These are phyloP conservation scores for Apostasia ramifera DNA, from an alignment of 106 monocot species.

Conservation along the genomic window DNA sequence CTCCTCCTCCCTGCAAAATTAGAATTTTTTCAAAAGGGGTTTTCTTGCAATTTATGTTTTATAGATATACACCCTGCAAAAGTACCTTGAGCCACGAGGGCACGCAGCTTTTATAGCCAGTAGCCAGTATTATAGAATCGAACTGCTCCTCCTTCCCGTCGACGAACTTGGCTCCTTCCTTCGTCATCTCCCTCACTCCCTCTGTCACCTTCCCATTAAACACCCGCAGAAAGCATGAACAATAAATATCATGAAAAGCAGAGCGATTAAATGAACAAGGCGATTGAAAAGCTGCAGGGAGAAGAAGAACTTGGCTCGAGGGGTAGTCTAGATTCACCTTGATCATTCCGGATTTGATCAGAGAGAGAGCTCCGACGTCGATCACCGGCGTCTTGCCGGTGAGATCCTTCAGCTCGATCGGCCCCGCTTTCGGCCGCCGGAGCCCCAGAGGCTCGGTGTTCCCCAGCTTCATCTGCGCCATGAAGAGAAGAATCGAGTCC, in stretches of 20 bases:
- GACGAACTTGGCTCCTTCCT: slow-evolving; percentile 56
- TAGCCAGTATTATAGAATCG: slow-evolving; percentile 80
- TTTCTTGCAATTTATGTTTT: background rate
- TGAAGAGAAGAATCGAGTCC: slow-evolving; percentile 55
- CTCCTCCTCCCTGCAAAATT: slow-evolving; percentile 7
- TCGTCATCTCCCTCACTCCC: slow-evolving; percentile 76
- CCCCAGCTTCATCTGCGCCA: slow-evolving; percentile 49
- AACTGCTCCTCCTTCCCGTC: slow-evolving; percentile 82
- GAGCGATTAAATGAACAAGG: background rate
- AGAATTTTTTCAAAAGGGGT: background rate
- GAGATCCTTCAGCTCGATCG: slow-evolving; percentile 86
- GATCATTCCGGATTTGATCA: slow-evolving; percentile 73
- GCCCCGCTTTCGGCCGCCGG: slow-evolving; percentile 64
- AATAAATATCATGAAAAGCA: background rate
- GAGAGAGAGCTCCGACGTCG: slow-evolving; percentile 64
- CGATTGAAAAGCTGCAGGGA: slow-evolving; percentile 1
- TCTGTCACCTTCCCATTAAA: slow-evolving; percentile 42
- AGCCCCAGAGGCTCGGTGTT: slow-evolving; percentile 67
- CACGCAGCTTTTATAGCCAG: slow-evolving; percentile 93
- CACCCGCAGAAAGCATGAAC: background rate
- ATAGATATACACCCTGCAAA: background rate
- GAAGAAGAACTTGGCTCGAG: background rate
- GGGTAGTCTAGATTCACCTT: slow-evolving; percentile 25
- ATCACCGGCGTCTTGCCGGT: slow-evolving; percentile 94
- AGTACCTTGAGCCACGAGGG: slow-evolving; percentile 89